Base-by-base conservation (phyloP, 176 grass and related monocot genomes). In the Puccinellia tenuiflora region DNA sequence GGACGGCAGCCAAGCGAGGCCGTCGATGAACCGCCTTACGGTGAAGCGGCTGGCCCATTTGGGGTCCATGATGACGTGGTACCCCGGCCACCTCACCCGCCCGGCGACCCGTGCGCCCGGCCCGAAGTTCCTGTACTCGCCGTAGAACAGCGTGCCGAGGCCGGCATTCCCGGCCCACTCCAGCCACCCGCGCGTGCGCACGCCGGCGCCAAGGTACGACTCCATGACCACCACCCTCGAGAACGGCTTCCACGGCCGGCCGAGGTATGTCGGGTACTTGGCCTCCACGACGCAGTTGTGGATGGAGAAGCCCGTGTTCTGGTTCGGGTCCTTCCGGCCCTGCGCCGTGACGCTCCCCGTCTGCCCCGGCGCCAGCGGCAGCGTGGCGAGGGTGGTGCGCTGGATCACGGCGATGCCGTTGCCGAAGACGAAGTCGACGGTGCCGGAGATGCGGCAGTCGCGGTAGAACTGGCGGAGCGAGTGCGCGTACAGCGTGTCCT, bases 401-500 rank as follows among this genome's bases (percentile, higher is more conserved):
- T 97, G 95, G 20, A 97, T 31, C 31, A 97, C 88, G 60, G 62
- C 87, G 68, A 89, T 37, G 68, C 63, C 92, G 73, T 97, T 97
- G 61, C 92, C 95, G 76, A 97, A 97, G 56, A 97, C 86, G 60
- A 94, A 94, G 88, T 97, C 95, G 12, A 97, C 88, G 6, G 90
- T 97, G 63, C 95, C 92, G 73, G 88, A 77, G 17, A 97, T 47
- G 61, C 57, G 80, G 88, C 92, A 97, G 77, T 94, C 84, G 11
- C 88, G 88, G 86, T 94, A 94, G 80, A 97, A 92, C 72, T 97
- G 94, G 10, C 95, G 88, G n/a, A 97, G 86, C 2, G 95, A 97
- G 88, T 92, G 95, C 17, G 92, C 90, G 86, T 97, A 97, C 55
- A 94, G 88, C 13, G 94, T 97, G 92, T 94, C 92, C 84, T 97